Conservation (phyloP, 1,284 basidiomycete species). For the Amylostereum chailletii region DNA sequence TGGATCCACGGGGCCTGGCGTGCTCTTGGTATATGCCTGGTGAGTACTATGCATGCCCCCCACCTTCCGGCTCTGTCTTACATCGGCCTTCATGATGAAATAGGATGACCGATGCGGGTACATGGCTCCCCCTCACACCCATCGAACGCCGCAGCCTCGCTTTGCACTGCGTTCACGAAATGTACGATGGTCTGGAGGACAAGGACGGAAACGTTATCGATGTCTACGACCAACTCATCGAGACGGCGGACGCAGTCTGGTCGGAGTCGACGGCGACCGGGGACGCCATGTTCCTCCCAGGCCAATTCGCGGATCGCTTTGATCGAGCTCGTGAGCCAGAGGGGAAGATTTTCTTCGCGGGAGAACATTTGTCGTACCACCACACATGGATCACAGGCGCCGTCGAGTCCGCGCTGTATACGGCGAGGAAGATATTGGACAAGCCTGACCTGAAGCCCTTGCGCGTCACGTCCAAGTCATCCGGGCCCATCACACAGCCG, state of each 20-base stretch:
- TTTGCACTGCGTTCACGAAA: conserved; percentile 9
- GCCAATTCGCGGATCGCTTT: conserved; percentile 15
- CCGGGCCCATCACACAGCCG: no score
- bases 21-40: conserved; percentile 17
- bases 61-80: background rate
- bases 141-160: conserved; percentile 10
- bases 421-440: conserved; percentile 2
- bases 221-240: conserved; percentile 13
- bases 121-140: conserved; percentile 11
- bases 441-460: background rate
- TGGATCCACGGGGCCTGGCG: conserved; percentile 16
- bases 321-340: conserved; percentile 14
- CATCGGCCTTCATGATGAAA: background rate
- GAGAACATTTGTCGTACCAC: conserved; percentile 18
- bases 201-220: conserved; percentile 9
- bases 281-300: conserved; percentile 19
- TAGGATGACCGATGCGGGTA: conserved; percentile 12
- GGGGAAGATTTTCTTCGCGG: conserved; percentile 16
- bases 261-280: conserved; percentile 15
- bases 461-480: no score
- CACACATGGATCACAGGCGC: conserved; percentile 20
- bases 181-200: conserved; percentile 9
- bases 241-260: conserved; percentile 15
- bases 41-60: background rate
- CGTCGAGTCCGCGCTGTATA: conserved; percentile 9